Percentiles rank a stretch among this genome's conserved stretches.
Conservation (phyloP, 352 stramenopile species). For the Phytophthora macrochlamydospora region DNA sequence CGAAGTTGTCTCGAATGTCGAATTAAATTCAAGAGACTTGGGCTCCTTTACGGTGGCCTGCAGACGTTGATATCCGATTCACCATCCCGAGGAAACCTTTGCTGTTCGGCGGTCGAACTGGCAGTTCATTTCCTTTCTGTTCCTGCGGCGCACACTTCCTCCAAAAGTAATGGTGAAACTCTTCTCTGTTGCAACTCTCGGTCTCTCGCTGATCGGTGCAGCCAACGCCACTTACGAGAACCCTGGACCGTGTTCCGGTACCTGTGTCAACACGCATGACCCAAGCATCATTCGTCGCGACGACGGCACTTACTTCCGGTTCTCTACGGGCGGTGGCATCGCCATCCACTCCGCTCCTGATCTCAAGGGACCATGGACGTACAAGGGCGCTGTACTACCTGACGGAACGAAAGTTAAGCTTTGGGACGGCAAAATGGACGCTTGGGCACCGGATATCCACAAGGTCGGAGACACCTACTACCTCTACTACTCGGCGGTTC, state of each 20-base stretch:
- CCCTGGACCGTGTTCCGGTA: constrained; percentile 12
- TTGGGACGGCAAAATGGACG: constrained; percentile 27
- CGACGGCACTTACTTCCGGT: constrained; percentile 37
- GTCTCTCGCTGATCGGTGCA: constrained; percentile 9
- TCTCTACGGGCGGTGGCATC: constrained; percentile 28
- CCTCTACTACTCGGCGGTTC: constrained; percentile 31
- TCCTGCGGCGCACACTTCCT: neutral
- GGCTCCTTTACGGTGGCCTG: no score
- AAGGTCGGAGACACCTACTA: constrained; percentile 33
- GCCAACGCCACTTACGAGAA: constrained; percentile 12
- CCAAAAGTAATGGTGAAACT: neutral
- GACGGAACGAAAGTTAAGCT: constrained; percentile 35
- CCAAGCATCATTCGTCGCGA: constrained; percentile 30
- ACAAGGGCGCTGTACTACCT: constrained; percentile 26
- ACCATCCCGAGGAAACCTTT: neutral
- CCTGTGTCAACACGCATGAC: constrained; percentile 33
- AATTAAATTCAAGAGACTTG: no score
- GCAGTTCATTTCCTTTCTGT: neutral
- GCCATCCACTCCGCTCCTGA: constrained; percentile 22
- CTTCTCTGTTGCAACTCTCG: neutral
- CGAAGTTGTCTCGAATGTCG: no score
- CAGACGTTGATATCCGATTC: neutral
- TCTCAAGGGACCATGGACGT: constrained; percentile 27
- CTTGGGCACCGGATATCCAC: constrained; percentile 27
- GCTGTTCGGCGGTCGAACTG: neutral